phyloP scores from a whole-genome alignment of 768 basidiomycete species.

The Tylopilus intermedius region DNA sequence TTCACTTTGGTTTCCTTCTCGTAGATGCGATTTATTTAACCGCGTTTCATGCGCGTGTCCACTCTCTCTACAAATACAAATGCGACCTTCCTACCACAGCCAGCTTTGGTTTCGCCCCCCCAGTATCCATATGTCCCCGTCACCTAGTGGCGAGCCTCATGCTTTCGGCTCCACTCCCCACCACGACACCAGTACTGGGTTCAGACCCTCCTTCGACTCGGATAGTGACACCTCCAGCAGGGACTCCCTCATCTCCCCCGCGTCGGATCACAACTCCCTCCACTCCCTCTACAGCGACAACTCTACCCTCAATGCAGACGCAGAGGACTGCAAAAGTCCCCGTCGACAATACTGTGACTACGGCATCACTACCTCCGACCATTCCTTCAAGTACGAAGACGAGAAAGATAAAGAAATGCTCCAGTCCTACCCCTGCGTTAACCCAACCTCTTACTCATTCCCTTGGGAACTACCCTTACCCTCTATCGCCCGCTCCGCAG shows the following conservation, averaged over 20 bases:
- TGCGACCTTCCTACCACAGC: neutral
- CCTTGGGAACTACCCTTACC: slow-evolving; percentile 21
- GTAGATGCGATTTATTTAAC: neutral
- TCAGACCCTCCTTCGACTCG: slow-evolving; percentile 9
- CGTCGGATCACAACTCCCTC: neutral
- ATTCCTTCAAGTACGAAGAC: slow-evolving; percentile 6
- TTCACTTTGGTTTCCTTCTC: neutral
- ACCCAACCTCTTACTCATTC: slow-evolving; percentile 9
- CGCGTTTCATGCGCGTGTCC: slow-evolving; percentile 1
- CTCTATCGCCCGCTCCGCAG: slow-evolving; percentile 3
- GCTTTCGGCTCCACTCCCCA: neutral
- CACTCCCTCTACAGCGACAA: slow-evolving; percentile 7
- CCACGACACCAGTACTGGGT: neutral
- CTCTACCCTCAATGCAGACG: neutral
- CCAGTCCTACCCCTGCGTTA: slow-evolving; percentile 2
- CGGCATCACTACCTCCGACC: slow-evolving; percentile 2
- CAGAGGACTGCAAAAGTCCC: slow-evolving; percentile 16
- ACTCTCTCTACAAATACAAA: slow-evolving; percentile 12
- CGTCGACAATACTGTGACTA: slow-evolving; percentile 24
- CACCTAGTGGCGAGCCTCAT: neutral
- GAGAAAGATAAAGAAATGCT: neutral
- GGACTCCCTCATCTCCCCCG: slow-evolving; percentile 1
- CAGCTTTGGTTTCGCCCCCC: neutral
- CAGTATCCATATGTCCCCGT: neutral
- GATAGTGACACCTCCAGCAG: slow-evolving; percentile 9